Conservation (phyloP, 179 eudicot genomes). For the Vitellaria paradoxa region DNA sequence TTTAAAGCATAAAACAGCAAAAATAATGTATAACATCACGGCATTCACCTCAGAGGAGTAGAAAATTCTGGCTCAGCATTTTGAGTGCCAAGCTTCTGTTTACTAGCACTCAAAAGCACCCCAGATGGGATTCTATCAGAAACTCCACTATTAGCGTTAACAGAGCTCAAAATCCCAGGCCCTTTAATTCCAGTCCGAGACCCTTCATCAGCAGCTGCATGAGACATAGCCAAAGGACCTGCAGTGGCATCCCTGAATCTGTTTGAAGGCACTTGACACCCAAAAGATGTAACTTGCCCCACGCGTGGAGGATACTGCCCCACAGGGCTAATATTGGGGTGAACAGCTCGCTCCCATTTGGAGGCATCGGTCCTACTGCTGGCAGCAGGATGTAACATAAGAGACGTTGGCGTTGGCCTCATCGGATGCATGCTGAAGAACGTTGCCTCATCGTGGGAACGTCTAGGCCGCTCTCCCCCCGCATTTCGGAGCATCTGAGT, state of each 20-base stretch:
- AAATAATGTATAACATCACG: neutral
- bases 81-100: constrained; percentile 8
- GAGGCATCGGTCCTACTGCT: constrained; percentile 35
- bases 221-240: constrained; percentile 51
- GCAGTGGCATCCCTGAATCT: constrained; percentile 48
- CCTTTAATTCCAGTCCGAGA: constrained; percentile 81
- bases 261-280: constrained; percentile 42
- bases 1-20: neutral
- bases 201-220: constrained; percentile 81
- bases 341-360: constrained; percentile 47
- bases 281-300: constrained; percentile 37
- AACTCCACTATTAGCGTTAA: constrained; percentile 35
- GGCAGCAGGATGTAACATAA: constrained; percentile 35
- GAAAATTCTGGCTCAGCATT: constrained; percentile 48
- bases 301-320: constrained; percentile 41
- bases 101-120: constrained; percentile 29
- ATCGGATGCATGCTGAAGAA: constrained; percentile 37
- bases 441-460: constrained; percentile 40
- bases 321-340: constrained; percentile 39
- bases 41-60: constrained; percentile 34
- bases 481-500: constrained; percentile 53
- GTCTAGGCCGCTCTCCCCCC: constrained; percentile 54
- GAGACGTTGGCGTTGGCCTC: constrained; percentile 46
- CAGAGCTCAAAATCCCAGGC: constrained; percentile 51
- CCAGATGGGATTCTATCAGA: constrained; percentile 45